Evolutionary conservation across 805 yeast genomes (phyloP).

Genomic region (Wickerhamomyces chaumierensis): DNA sequence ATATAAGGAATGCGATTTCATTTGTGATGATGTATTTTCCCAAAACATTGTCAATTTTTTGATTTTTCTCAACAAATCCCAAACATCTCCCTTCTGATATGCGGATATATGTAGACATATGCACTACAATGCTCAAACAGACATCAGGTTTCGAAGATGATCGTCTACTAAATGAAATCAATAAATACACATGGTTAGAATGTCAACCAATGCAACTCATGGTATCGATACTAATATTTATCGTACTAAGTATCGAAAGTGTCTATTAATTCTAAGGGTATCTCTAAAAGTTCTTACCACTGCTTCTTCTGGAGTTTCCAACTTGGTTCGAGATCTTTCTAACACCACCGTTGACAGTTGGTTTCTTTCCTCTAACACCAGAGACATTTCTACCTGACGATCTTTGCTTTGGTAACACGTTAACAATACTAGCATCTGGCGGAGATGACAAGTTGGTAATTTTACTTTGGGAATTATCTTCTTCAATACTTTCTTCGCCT

Average conservation of each 20-base stretch:
- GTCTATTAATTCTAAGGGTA: too few relatives aligned
- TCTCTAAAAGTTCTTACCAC: slow-evolving; percentile 8
- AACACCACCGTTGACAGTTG: slow-evolving; percentile 18
- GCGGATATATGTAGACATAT: too few relatives aligned
- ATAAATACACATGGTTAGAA: too few relatives aligned
- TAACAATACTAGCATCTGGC: slow-evolving; percentile 15
- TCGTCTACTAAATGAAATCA: too few relatives aligned
- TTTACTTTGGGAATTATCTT: slow-evolving; percentile 17
- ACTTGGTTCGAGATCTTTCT: slow-evolving; percentile 13
- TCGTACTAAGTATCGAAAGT: too few relatives aligned
- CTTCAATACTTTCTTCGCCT: slow-evolving; percentile 14
- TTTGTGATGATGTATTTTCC: too few relatives aligned
- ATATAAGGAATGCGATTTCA: too few relatives aligned
- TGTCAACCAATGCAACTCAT: slow-evolving; percentile 50
- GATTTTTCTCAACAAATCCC: too few relatives aligned
- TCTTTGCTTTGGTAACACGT: slow-evolving; percentile 17
- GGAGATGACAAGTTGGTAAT: slow-evolving; percentile 21
- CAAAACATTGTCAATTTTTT: too few relatives aligned
- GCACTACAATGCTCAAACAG: too few relatives aligned
- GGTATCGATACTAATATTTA: slow-evolving; percentile 26
- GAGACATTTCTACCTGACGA: slow-evolving; percentile 18
- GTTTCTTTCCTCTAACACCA: slow-evolving; percentile 19
- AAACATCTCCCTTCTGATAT: too few relatives aligned
- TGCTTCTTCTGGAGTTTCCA: slow-evolving; percentile 15
- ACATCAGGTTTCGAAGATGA: too few relatives aligned